phyloP scores from a whole-genome alignment of 2,329 filamentous ascomycete genomes.

The Blastomyces gilchristii region DNA sequence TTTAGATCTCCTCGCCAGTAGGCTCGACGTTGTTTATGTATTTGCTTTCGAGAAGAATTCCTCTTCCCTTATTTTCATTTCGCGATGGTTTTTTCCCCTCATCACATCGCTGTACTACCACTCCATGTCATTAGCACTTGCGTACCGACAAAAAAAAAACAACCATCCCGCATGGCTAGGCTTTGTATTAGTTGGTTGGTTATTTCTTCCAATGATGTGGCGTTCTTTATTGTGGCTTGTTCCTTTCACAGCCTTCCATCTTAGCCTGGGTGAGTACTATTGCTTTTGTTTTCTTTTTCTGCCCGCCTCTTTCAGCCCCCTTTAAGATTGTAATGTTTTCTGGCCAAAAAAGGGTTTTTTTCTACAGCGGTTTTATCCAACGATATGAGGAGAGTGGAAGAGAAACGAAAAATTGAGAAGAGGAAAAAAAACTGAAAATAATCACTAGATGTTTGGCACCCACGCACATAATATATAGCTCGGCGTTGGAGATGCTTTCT shows the following conservation, averaged over 20 bases:
- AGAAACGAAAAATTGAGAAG: constrained; percentile 16
- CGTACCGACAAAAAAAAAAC: constrained; percentile 25
- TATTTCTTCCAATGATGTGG: constrained; percentile 29
- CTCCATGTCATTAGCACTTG: constrained; percentile 20
- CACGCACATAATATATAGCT: constrained; percentile 19
- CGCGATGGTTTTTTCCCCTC: constrained; percentile 10
- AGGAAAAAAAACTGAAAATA: constrained; percentile 16
- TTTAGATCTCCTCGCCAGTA: constrained; percentile 34
- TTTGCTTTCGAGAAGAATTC: background rate
- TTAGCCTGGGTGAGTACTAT: constrained; percentile 12
- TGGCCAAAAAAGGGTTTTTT: constrained; percentile 4
- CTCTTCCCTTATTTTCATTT: constrained; percentile 7
- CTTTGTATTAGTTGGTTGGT: constrained; percentile 29
- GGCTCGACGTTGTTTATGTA: constrained; percentile 12
- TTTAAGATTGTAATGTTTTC: constrained; percentile 19
- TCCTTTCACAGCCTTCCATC: constrained; percentile 14
- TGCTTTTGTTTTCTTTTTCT: background rate
- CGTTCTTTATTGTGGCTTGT: constrained; percentile 11
- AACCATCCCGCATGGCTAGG: constrained; percentile 26
- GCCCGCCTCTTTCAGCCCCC: constrained; percentile 10
- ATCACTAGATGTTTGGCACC: constrained; percentile 19
- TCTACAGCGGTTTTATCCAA: constrained; percentile 15
- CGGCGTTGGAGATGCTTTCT: constrained; percentile 18
- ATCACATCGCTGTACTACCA: constrained; percentile 32
- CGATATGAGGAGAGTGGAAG: constrained; percentile 5